These are phyloP conservation scores for Lepiota venenata DNA, from an alignment of 768 basidiomycete species.

Conservation along the genomic window DNA sequence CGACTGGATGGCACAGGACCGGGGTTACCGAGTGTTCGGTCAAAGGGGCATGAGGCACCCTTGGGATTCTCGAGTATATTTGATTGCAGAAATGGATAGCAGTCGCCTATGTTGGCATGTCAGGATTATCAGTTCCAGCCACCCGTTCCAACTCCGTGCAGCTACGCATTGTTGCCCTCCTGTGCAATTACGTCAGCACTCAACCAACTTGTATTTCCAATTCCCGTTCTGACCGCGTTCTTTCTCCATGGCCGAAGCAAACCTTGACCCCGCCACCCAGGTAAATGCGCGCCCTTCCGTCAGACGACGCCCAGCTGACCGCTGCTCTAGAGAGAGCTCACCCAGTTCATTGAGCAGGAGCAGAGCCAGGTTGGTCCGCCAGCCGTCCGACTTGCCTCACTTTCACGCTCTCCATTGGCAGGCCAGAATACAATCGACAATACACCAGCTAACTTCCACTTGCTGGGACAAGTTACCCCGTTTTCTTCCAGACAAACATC, in stretches of 20 bases:
- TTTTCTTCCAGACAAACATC: constrained; percentile 1
- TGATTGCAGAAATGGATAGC: neutral
- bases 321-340: constrained; percentile 70
- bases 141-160: constrained; percentile 7
- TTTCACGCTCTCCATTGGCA: constrained; percentile 17
- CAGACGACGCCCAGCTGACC: constrained; percentile 8
- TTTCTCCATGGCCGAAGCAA: constrained; percentile 40
- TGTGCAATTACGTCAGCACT: constrained; percentile 22
- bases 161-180: neutral
- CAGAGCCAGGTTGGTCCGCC: constrained; percentile 64
- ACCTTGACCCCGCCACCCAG: constrained; percentile 80
- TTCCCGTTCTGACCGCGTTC: constrained; percentile 3
- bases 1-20: constrained; percentile 3
- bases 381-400: neutral
- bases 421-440: constrained; percentile 57
- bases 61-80: neutral
- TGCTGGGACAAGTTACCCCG: constrained; percentile 86
- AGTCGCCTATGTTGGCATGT: constrained; percentile 8
- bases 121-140: constrained; percentile 6
- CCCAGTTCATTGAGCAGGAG: constrained; percentile 74
- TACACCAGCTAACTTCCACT: constrained; percentile 77
- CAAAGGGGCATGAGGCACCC: neutral
- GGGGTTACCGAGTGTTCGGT: constrained; percentile 7
- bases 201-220: constrained; percentile 7
- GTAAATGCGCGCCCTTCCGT: constrained; percentile 30